Conservation (phyloP, 345 rosid species). For the sweet orange (Citrus sinensis) region DVS_A1.0 CM039163.1:41128001-41128500, state of each 20-base stretch:
- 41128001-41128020: not conserved
- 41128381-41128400: conserved; percentile 87
- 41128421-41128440: conserved; percentile 87
- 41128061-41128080: conserved; percentile 62
- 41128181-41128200: conserved; percentile 45
- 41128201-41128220: conserved; percentile 63
- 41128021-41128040: conserved; percentile 1
- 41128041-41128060: conserved; percentile 44
- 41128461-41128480: conserved; percentile 62
- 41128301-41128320: conserved; percentile 27
- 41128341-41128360: conserved; percentile 60
- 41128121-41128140: conserved; percentile 67
- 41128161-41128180: conserved; percentile 65
- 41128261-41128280: not conserved
- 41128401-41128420: conserved; percentile 90
- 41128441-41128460: conserved; percentile 74
- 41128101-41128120: conserved; percentile 50
- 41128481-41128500: not conserved
- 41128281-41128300: not conserved
- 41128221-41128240: not conserved
- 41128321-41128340: conserved; percentile 86
- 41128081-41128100: conserved; percentile 79
- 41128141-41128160: conserved; percentile 64
- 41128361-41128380: conserved; percentile 58
- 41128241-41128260: not conserved